A percentile compares a stretch with the other conserved stretches of the same genome.
phyloP scores from a whole-genome alignment of 768 basidiomycete species.

The Tricholoma bakamatsutake region DNA sequence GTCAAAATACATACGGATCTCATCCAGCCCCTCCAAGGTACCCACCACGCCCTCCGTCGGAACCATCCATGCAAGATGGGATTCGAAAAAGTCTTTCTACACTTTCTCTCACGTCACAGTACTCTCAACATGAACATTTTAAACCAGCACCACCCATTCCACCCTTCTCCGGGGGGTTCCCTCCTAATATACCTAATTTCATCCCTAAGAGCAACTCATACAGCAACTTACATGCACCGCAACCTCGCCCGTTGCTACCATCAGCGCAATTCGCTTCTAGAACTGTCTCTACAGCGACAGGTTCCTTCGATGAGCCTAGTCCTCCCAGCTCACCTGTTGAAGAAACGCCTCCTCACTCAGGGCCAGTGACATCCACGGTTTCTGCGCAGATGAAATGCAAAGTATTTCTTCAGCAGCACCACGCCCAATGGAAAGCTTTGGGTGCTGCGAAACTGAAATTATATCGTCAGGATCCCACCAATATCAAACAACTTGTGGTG shows the following conservation, averaged over 20 bases:
- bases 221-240: slow-evolving; percentile 34
- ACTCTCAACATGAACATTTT: slow-evolving; percentile 37
- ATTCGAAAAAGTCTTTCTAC: slow-evolving; percentile 53
- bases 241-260: slow-evolving; percentile 53
- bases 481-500: slow-evolving; percentile 94
- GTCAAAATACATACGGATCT: slow-evolving; percentile 13
- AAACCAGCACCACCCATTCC: slow-evolving; percentile 36
- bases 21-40: slow-evolving; percentile 5
- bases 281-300: slow-evolving; percentile 43
- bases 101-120: slow-evolving; percentile 50
- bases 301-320: slow-evolving; percentile 62
- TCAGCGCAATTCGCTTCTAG: slow-evolving; percentile 54
- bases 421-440: slow-evolving; percentile 96
- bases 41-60: slow-evolving; percentile 40
- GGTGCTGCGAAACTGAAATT: slow-evolving; percentile 85
- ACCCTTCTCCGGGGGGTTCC: slow-evolving; percentile 33
- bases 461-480: slow-evolving; percentile 79
- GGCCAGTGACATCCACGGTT: slow-evolving; percentile 71
- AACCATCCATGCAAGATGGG: slow-evolving; percentile 30
- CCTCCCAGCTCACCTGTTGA: slow-evolving; percentile 80
- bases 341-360: slow-evolving; percentile 44
- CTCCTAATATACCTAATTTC: slow-evolving; percentile 20
- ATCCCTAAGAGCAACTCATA: slow-evolving; percentile 35
- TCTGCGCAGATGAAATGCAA: slow-evolving; percentile 97
- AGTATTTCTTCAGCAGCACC: slow-evolving; percentile 91